Conservation (phyloP, 805 yeast species). For the Helenozyma baotianmanensis region DNA sequence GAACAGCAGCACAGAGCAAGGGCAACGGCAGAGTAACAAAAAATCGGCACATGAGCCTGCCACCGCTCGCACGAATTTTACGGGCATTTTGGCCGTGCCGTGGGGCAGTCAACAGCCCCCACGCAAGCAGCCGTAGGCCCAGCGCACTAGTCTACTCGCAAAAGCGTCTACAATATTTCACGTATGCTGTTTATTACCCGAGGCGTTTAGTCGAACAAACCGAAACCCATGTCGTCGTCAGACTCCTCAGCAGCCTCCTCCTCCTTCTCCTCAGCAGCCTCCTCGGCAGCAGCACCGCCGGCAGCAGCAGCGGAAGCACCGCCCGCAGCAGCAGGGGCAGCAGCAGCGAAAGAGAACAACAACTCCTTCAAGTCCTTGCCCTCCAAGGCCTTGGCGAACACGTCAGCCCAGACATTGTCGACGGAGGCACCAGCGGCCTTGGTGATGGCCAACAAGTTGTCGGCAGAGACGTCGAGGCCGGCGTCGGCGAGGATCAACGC, state of each 20-base stretch:
- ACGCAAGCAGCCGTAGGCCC: too few relatives aligned
- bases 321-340: slow-evolving; percentile 39
- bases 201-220: slow-evolving; percentile 25
- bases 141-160: too few relatives aligned
- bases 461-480: slow-evolving; percentile 87
- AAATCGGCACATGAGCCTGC: too few relatives aligned
- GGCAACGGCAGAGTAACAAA: too few relatives aligned
- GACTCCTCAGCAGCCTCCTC: slow-evolving; percentile 19
- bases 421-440: slow-evolving; percentile 79
- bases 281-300: slow-evolving; percentile 46
- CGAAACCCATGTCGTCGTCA: slow-evolving; percentile 29
- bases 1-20: too few relatives aligned
- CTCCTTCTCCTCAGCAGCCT: slow-evolving; percentile 25
- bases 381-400: slow-evolving; percentile 82
- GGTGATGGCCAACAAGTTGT: slow-evolving; percentile 74
- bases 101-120: too few relatives aligned
- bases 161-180: too few relatives aligned
- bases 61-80: too few relatives aligned
- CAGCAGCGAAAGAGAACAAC: slow-evolving; percentile 50
- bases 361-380: slow-evolving; percentile 82
- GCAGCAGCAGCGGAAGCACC: slow-evolving; percentile 32
- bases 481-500: slow-evolving; percentile 98
- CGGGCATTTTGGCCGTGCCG: too few relatives aligned
- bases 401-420: slow-evolving; percentile 80
- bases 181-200: too few relatives aligned